Evolutionary conservation across 164 flowering plant species (phyloP), one percentile per base, ranked within the genome.

Genomic region (Aristolochia californica): DNA sequence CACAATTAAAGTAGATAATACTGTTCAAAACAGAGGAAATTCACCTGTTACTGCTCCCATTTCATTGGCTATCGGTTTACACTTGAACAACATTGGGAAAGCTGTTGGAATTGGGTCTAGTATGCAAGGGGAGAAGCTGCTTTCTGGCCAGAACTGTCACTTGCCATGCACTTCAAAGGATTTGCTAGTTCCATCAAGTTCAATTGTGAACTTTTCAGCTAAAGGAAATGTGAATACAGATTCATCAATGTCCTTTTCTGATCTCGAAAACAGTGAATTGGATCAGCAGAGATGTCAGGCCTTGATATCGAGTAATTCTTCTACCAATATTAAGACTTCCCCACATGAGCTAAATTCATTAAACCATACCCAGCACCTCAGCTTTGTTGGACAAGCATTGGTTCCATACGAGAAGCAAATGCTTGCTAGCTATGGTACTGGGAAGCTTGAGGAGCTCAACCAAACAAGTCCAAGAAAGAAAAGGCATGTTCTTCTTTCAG

Each of bases 61-160:
- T 72, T 80, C 84, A 43, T 71, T 73, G 44, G 81, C 83, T 40
- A 77, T 82, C 48, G 90, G 91, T 59, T 70, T 87, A 74, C 90
- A 84, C 67, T 73, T 84, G 49, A 81, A 84, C 53, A 78, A 81
- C 64, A 66, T 79, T 63, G 72, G 74, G 52, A 78, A 57, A 59
- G 28, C 72, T 49, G 58, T 64, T 28, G 67, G 77, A 61, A 24
- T 61, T 27, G 69, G 68, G 57, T 28, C 59, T 12, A 60, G 56
- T 59, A 50, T 56, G 21, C 63, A 55, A 48, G 65, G 54, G 24
- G 62, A 50, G 66, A 69, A 66, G 28, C 45, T 58, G 20, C n/a
- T 50, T 9, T 58, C 66, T 65, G 13, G 45, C 15, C 55, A 45
- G 30, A 56, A 50, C 56, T 27, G 18, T 20, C 61, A 62, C 20